Base-by-base conservation (phyloP, 148 eudicot genomes). In the Vaccinium darrowii region DNA sequence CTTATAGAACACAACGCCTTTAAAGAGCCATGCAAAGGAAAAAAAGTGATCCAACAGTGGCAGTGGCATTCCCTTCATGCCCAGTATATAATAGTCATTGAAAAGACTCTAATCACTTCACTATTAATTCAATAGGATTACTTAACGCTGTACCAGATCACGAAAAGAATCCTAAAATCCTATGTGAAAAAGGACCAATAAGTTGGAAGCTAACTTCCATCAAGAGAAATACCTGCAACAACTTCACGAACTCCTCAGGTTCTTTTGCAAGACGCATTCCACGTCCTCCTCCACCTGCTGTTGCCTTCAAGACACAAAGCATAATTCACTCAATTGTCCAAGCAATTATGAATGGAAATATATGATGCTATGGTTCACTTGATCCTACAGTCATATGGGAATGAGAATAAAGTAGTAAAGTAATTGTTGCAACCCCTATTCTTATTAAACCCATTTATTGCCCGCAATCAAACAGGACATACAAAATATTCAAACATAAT, bases 261-360 rank as follows among this genome's bases (percentile, higher is more conserved):
- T 93, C 94, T 81, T 92, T 95, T 87, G 99, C 99, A 90, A 97
- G 99, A 84, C 99, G 99, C 99, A 97, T 97, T 86, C 99, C 99
- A 88, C 98, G 99, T 54, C 99, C 99, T 86, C 98, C 99, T 62
- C 98, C 99, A 82, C 99, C 99, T 83, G 99, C 99, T 87, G 99
- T 97, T 88, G 99, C 99, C 99, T 97, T 84, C 84, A 87, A 91
- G 86, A 84, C 14, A 79, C 2, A 79, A 27, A 77, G 25, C 4
- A 51, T 69, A 30, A 81, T 81, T 43, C 60, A 78, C 58, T 53
- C 50, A 52, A 71, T 72, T 56, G 21, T 76, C 19, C 39, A 33
- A 36, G 60, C 63, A 33, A 56, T 84, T 27, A n/a, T 2, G 53
- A 23, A 51, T 81, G 25, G 52, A 23, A 72, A 13, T 16, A 25